Evolutionary conservation across 2,329 filamentous ascomycete genomes (phyloP).

Genomic region (Botryotinia globosa): DNA sequence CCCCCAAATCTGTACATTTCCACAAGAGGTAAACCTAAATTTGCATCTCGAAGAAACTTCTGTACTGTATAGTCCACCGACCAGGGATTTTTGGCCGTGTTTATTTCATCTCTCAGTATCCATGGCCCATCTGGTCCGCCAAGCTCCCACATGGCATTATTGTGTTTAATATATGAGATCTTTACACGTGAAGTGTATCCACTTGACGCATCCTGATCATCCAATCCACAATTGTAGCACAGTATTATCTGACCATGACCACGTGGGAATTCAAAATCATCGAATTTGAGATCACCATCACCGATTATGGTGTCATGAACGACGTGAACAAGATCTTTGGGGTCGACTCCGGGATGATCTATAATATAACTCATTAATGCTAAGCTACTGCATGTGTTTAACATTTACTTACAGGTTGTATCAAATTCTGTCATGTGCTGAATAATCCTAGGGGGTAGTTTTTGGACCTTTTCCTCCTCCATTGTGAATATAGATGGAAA

Average conservation of each 20-base stretch:
- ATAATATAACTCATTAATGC: neutral
- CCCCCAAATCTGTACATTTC: slow-evolving; percentile 2
- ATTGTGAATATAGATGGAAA: neutral
- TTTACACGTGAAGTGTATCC: slow-evolving; percentile 4
- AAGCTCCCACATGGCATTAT: neutral
- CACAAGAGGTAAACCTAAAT: neutral
- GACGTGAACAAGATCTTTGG: neutral
- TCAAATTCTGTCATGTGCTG: neutral
- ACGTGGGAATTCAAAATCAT: rapidly evolving
- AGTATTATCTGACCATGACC: too few relatives aligned
- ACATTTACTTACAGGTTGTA: neutral
- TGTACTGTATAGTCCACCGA: neutral
- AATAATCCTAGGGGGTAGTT: neutral
- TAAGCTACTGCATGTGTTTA: neutral
- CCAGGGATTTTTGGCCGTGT: rapidly evolving
- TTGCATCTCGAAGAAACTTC: neutral
- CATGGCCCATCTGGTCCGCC: neutral
- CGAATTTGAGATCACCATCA: rapidly evolving
- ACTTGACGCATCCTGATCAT: rapidly evolving
- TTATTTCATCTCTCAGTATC: slow-evolving; percentile 3
- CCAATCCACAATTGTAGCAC: neutral
- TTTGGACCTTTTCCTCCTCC: too few relatives aligned
- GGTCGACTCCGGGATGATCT: neutral
- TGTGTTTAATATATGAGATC: rapidly evolving
- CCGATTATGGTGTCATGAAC: neutral